Evolutionary conservation across 225 moss, liverwort and hornwort species (phyloP).

Genomic region (Neckera pumila): DNA sequence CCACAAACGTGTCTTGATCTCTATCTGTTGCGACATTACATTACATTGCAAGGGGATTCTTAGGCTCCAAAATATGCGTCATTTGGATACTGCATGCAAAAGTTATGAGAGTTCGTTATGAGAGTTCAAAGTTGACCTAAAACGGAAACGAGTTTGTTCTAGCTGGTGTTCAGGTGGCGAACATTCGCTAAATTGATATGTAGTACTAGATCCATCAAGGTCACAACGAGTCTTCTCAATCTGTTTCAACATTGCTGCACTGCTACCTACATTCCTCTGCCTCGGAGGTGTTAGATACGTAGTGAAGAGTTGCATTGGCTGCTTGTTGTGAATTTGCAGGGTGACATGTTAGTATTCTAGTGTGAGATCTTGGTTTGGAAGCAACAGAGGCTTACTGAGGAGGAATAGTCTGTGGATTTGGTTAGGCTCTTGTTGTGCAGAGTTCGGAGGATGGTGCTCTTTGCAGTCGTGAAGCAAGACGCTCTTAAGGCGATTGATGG

Average conservation of each 20-base stretch:
- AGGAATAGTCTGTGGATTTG: neutral
- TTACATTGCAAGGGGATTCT: too few relatives aligned
- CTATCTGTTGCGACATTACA: neutral
- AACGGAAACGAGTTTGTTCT: neutral
- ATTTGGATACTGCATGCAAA: too few relatives aligned
- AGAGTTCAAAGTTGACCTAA: too few relatives aligned
- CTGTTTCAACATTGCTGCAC: neutral
- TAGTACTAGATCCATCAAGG: neutral
- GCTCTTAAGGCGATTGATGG: constrained; percentile 65
- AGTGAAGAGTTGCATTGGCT: neutral
- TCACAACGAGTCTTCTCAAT: neutral
- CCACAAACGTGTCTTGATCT: neutral
- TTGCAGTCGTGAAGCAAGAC: constrained; percentile 48
- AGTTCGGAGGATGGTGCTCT: constrained; percentile 46
- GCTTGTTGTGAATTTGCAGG: neutral
- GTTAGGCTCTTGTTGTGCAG: neutral
- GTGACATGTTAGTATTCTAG: neutral
- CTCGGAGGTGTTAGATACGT: neutral
- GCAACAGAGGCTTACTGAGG: neutral
- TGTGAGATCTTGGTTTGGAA: neutral
- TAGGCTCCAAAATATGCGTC: too few relatives aligned
- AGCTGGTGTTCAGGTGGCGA: neutral
- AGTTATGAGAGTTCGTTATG: too few relatives aligned
- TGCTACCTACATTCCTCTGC: neutral
- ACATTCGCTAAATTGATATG: neutral